These are phyloP conservation scores for Melanomma pulvis-pyrius DNA, from an alignment of 495 filamentous ascomycete species.

Conservation along the genomic window DNA sequence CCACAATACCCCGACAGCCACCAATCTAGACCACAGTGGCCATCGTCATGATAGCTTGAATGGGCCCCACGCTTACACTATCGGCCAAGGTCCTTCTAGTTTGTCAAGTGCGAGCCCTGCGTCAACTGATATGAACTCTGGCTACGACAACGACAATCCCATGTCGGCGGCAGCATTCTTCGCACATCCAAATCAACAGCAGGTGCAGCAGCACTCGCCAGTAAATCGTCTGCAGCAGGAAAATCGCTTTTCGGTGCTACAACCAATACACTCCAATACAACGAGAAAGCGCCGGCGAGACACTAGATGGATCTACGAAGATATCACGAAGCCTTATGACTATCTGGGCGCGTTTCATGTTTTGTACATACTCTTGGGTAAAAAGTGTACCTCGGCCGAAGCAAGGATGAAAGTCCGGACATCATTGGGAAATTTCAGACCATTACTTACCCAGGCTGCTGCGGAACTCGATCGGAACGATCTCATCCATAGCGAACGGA, in stretches of 20 bases:
- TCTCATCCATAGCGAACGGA: constrained; percentile 95
- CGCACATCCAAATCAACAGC: constrained; percentile 36
- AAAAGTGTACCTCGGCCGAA: constrained; percentile 65
- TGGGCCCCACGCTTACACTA: constrained; percentile 69
- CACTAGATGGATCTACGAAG: constrained; percentile 82
- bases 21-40: constrained; percentile 9
- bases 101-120: constrained; percentile 62
- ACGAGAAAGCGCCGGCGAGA: constrained; percentile 64
- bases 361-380: constrained; percentile 77
- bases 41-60: constrained; percentile 37
- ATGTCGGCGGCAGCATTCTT: constrained; percentile 41
- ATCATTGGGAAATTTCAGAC: constrained; percentile 83
- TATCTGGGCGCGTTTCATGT: constrained; percentile 90
- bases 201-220: constrained; percentile 37
- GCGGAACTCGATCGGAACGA: constrained; percentile 81
- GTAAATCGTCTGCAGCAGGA: constrained; percentile 34
- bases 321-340: constrained; percentile 84
- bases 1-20: constrained; percentile 33
- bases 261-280: constrained; percentile 30
- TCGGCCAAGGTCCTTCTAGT: constrained; percentile 65
- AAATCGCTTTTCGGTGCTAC: constrained; percentile 25
- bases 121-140: constrained; percentile 37
- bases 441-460: constrained; percentile 87
- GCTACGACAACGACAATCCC: constrained; percentile 38
- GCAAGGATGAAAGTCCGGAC: constrained; percentile 79